Evolutionary conservation across 257 asterid genomes (phyloP), one percentile per base, ranked within the genome.

Genomic region (Eucommia ulmoides): DNA sequence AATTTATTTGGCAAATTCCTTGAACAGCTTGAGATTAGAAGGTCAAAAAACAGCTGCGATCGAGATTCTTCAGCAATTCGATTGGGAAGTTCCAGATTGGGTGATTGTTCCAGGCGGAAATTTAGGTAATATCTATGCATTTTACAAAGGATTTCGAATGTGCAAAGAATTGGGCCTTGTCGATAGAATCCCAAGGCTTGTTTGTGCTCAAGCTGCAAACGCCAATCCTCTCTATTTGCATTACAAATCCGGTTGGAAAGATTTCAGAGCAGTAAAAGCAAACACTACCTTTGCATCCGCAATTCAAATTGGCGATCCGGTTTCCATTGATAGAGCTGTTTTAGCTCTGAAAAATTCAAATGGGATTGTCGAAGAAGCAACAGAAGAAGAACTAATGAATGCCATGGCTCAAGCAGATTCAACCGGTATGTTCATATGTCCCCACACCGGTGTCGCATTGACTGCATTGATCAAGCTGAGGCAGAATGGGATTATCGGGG

Each of bases 51-150:
- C 96, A 0, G 94, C 94, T 0, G 96, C 96, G 0, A 82, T 85
- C 22, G 96, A 85, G 63, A 85, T 84, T 4, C 24, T 84, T 33
- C 93, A 84, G 79, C 95, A 84, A 54, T 84, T 84, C 38, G 87
- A 84, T 68, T 84, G 95, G 95, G 66, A 84, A 41, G 95, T 84
- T 1, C 95, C 95, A 0, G 95, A 84, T 49, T 84, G 95, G 95
- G 95, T 84, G 53, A 81, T 84, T 22, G 83, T 84, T 38, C 95
- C 95, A 0, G 95, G 95, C 46, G 95, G 95, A 21, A 84, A 84
- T 42, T 70, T 84, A 23, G 95, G 95, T 6, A 84, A 84, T 23
- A 85, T 85, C 16, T 85, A 85, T 29, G 95, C 95, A 15, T 85
- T 85, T 22, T 79, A 85, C 69, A 85, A 85, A 52, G 96, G 96